These are phyloP conservation scores for Globisporangium orthogonon DNA, from an alignment of 352 stramenopile species.

Conservation along the genomic window DNA sequence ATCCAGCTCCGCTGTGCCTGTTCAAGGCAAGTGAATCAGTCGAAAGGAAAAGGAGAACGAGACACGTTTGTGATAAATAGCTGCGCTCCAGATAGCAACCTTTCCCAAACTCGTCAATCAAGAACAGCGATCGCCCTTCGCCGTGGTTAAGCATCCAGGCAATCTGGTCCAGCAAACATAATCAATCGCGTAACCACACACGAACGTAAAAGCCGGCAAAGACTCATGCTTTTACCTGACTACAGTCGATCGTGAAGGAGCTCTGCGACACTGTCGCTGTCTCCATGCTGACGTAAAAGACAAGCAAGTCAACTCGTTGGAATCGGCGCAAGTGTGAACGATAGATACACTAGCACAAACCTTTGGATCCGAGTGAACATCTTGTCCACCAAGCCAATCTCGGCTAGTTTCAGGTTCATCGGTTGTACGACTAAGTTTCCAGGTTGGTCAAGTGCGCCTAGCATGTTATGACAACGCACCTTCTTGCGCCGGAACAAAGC, in stretches of 20 bases:
- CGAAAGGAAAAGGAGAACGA: neutral
- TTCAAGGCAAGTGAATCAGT: neutral
- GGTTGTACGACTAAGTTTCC: neutral
- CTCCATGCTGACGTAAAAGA: constrained; percentile 43
- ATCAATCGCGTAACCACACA: neutral
- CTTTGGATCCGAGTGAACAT: constrained; percentile 81
- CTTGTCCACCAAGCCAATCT: constrained; percentile 69
- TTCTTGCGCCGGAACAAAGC: constrained; percentile 69
- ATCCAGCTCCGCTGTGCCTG: constrained; percentile 70
- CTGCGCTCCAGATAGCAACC: constrained; percentile 20
- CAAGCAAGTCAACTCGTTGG: neutral
- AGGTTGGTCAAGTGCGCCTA: neutral
- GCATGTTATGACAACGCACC: constrained; percentile 13
- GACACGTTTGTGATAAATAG: neutral
- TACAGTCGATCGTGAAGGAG: constrained; percentile 87
- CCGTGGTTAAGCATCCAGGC: constrained; percentile 78
- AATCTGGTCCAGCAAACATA: constrained; percentile 33
- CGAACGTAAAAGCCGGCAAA: neutral
- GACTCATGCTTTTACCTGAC: constrained; percentile 33
- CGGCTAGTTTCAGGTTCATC: constrained; percentile 24
- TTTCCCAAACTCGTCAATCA: constrained; percentile 88
- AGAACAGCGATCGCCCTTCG: constrained; percentile 48
- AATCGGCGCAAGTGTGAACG: neutral
- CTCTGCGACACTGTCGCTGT: constrained; percentile 68
- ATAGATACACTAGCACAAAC: constrained; percentile 13